A percentile compares a stretch with the other conserved stretches of the same genome.
These are phyloP conservation scores for Pleurotus tuoliensis DNA, from an alignment of 768 basidiomycete species.

Conservation along the genomic window DNA sequence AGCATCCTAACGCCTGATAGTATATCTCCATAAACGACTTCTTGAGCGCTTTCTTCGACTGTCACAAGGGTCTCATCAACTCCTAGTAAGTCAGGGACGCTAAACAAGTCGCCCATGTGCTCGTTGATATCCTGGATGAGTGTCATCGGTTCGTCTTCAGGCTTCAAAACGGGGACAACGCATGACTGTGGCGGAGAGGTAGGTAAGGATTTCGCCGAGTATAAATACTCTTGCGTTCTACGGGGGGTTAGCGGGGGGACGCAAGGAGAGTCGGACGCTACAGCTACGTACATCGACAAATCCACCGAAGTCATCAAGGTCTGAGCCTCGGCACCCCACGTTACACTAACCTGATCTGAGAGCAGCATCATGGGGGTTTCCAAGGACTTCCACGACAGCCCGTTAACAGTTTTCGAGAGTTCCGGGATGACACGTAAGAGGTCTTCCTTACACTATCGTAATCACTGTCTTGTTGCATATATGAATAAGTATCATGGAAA, in stretches of 20 bases:
- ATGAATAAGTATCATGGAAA: too few relatives aligned
- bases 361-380: slow-evolving; percentile 1
- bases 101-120: neutral
- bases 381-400: neutral
- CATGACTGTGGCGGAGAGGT: too few relatives aligned
- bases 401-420: neutral
- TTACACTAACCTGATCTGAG: neutral
- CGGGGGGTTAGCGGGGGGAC: too few relatives aligned
- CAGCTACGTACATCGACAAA: neutral
- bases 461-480: too few relatives aligned
- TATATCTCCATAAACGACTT: too few relatives aligned
- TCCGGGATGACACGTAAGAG: neutral
- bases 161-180: neutral
- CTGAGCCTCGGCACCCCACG: neutral
- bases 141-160: neutral
- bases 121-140: slow-evolving; percentile 1
- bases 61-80: neutral
- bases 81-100: neutral
- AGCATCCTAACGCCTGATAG: too few relatives aligned
- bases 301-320: neutral
- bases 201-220: too few relatives aligned
- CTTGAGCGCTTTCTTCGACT: too few relatives aligned
- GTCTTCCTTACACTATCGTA: slow-evolving; percentile 3
- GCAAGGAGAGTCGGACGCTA: too few relatives aligned
- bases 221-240: too few relatives aligned